Base-by-base conservation (phyloP, 306 rosid species). In the Gleditsia sinensis region DNA sequence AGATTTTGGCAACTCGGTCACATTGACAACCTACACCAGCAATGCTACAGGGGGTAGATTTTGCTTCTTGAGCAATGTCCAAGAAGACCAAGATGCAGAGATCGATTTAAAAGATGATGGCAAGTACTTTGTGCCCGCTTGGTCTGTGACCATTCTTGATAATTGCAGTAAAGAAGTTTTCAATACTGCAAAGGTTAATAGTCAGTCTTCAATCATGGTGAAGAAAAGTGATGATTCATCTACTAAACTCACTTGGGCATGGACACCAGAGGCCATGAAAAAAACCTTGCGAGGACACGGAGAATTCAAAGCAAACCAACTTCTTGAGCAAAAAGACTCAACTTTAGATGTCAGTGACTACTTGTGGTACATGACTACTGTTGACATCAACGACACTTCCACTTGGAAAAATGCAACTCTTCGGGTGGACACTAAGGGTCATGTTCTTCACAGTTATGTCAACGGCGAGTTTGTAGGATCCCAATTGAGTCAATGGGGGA, bases 131-230 rank as follows among this genome's bases (percentile, higher is more conserved):
- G 69, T 76, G 1, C 82, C 85, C 1, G 72, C 76, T 4, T 63
- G 51, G 56, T 81, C 85, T 3, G 64, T 81, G 10, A 72, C 53
- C 21, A 39, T 81, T 21, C 79, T 81, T 10, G 27, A 48, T 6
- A 72, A 36, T 20, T 81, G 82, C 76, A 67, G 71, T 25, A 77
- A 51, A 0, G 72, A 71, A 9, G 55, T 71, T 7, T 75, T 16
- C 49, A 80, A 80, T 56, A 75, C 81, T 27, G 79, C 73, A 32
- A 75, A 40, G 79, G 54, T 75, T 16, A 75, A 67, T 2, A 24
- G 57, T n/a, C 72, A 59, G n/a, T 30, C 66, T 4, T 8, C 78
- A 6, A 2, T 58, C 4, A 19, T 56, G 9, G 70, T 65, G 2
- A 34, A 45, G 0, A 55, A 65, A 21, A 77, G 39, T 1, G 36